A percentile compares a stretch with the other conserved stretches of the same genome.
Evolutionary conservation across 495 filamentous ascomycete genomes (phyloP).

Genomic region (Lichenothelia convexa): DNA sequence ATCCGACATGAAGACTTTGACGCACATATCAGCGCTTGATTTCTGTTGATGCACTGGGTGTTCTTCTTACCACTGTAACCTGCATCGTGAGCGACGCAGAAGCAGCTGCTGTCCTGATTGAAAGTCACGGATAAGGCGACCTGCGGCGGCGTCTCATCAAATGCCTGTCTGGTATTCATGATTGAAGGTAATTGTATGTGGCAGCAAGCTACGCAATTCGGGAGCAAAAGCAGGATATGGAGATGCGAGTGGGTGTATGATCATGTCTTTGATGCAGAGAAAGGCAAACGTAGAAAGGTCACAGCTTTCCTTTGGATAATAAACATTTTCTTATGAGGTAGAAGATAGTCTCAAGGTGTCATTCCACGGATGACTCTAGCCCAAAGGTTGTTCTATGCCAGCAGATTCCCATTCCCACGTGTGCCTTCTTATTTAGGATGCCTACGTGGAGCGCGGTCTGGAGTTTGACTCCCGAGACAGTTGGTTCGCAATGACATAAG

Average conservation of each 20-base stretch:
- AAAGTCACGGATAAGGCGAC: constrained; percentile 70
- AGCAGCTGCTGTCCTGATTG: constrained; percentile 73
- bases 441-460: too few relatives aligned
- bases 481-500: too few relatives aligned
- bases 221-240: background rate
- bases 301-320: background rate
- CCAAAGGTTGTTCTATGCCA: too few relatives aligned
- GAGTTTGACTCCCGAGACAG: too few relatives aligned
- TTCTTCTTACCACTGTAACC: constrained; percentile 57
- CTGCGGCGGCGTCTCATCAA: constrained; percentile 57
- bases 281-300: background rate
- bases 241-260: background rate
- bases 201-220: background rate
- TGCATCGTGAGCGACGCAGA: constrained; percentile 71
- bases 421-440: too few relatives aligned
- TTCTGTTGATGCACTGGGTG: background rate
- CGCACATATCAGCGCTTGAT: constrained; percentile 17
- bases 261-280: background rate
- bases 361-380: too few relatives aligned
- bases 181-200: constrained; percentile 9
- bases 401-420: too few relatives aligned
- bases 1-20: too few relatives aligned
- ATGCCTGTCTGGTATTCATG: constrained; percentile 83
- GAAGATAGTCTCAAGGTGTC: background rate
- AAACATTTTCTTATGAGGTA: too few relatives aligned